Evolutionary conservation across 768 basidiomycete genomes (phyloP), one percentile per base, ranked within the genome.

Genomic region (Kondoa subrosea): DNA sequence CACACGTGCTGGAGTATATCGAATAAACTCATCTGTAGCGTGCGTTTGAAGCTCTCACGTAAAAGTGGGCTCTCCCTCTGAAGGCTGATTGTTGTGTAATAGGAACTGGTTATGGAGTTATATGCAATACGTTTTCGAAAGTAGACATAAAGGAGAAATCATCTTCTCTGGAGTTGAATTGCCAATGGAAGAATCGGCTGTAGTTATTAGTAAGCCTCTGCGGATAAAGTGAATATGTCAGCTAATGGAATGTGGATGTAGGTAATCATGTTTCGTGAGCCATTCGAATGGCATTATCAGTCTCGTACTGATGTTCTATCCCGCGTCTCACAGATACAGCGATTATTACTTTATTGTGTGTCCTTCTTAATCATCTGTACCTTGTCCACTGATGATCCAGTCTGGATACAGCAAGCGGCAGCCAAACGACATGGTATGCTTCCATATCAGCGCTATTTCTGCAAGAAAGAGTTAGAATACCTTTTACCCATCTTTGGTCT

Each of bases 401-500:
- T 31, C 8, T 12, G 16, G 14, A 29, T 25, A 32, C 61, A 63
- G 61, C 61, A 63, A 63, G 61, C 29, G 29, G 15, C 33, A 33
- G 61, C 61, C 16, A 30, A 63, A 17, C 61, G 61, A 3, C 27
- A 32, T 17, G 15, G 33, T 12, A 63, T 63, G 61, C 61, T 63
- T 21, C 29, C 29, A 27, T 63, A 63, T 32, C 33, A 33, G 12
- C 61, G 61, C 26, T 63, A 63, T 32, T 63, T 63, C 30, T 27
- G 29, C 61, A 63, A 63, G 30, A 33, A 30, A 17, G 61, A 27
- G 12, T n/a, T 63, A 16, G 33, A 30, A 27, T 63, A 33, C 29
- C 16, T 31, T 21, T 33, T 63, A 16, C 61, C 61, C 26, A 31
- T 63, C 61, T 63, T 63, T 63, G 61, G 61, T 32, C 61, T 63